Conservation (phyloP, 192 early-diverging fungal genomes). For the Gamsiella multidivaricata region DNA sequence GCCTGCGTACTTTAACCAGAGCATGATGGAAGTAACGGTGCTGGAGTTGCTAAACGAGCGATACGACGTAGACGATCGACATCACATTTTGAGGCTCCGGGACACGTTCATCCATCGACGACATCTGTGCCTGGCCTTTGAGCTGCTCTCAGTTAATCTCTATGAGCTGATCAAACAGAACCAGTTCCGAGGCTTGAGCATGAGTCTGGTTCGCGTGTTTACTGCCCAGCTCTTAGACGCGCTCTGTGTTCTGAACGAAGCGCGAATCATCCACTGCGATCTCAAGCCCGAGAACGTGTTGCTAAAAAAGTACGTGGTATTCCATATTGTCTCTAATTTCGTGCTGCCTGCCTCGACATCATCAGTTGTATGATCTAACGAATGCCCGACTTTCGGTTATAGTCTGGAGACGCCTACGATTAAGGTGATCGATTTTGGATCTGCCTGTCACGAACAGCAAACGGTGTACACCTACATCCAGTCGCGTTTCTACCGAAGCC, state of each 20-base stretch:
- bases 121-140: constrained; percentile 97
- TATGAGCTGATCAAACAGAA: constrained; percentile 99
- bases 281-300: constrained; percentile 98
- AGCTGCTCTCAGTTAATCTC: constrained; percentile 95
- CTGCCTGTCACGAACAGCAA: constrained; percentile 93
- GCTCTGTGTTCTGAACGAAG: constrained; percentile 86
- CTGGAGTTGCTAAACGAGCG: constrained; percentile 90
- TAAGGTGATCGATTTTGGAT: constrained; percentile 99
- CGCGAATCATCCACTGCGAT: constrained; percentile 96
- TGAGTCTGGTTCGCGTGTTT: constrained; percentile 93
- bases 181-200: constrained; percentile 92
- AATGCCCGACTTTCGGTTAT: not conserved
- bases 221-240: constrained; percentile 94
- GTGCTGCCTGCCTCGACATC: not conserved
- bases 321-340: not conserved
- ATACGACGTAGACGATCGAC: constrained; percentile 87
- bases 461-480: constrained; percentile 99
- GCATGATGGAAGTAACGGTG: constrained; percentile 96
- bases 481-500: constrained; percentile 95
- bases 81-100: constrained; percentile 88
- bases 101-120: constrained; percentile 94
- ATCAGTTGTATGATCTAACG: not conserved
- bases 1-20: constrained; percentile 96
- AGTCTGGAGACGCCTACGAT: constrained; percentile 91
- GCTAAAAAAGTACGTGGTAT: constrained; percentile 75